Evolutionary conservation across 2,329 filamentous ascomycete species (phyloP).

Genomic region (Mycosphaerelloides madeirae): DNA sequence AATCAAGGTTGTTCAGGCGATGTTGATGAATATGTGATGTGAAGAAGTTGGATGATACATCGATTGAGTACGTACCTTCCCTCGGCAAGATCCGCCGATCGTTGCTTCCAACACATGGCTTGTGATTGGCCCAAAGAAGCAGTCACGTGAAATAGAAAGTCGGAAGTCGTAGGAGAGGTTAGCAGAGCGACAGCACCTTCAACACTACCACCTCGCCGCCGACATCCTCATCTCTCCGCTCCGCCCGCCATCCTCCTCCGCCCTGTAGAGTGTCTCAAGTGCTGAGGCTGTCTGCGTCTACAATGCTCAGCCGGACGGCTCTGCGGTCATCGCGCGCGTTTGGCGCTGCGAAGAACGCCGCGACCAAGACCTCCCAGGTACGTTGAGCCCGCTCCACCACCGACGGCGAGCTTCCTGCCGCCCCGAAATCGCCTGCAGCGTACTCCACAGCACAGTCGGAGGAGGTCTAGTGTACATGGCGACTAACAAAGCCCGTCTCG

Average conservation of each 20-base stretch:
- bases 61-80: no score
- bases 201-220: neutral
- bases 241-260: conserved; percentile 5
- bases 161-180: no score
- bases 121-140: no score
- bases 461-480: conserved; percentile 11
- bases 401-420: conserved; percentile 1
- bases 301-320: conserved; percentile 90
- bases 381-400: conserved; percentile 12
- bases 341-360: conserved; percentile 68
- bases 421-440: neutral
- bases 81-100: no score
- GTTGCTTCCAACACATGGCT: no score
- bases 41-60: no score
- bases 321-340: conserved; percentile 83
- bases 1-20: no score
- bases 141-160: no score
- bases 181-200: neutral
- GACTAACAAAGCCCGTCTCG: conserved; percentile 15
- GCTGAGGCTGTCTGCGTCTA: conserved; percentile 35
- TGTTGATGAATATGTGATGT: no score
- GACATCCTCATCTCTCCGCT: conserved; percentile 6
- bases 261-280: conserved; percentile 27
- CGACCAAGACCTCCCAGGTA: conserved; percentile 46
- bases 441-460: neutral